Evolutionary conservation across 2,329 filamentous ascomycete genomes (phyloP).

Genomic region (Lachnellula hyalina): DNA sequence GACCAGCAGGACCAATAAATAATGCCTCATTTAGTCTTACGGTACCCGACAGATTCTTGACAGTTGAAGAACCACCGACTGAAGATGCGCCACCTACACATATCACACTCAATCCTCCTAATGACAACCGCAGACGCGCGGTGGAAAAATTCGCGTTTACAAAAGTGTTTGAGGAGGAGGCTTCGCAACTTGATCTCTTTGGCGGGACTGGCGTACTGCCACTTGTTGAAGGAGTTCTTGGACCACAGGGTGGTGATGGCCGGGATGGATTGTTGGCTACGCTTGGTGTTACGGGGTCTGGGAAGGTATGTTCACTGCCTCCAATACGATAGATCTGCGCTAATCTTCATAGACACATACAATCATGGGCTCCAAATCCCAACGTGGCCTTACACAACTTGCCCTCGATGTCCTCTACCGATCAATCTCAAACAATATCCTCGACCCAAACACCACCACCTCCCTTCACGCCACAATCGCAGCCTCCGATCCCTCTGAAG

Average conservation of each 20-base stretch:
- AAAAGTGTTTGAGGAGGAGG: constrained; percentile 81
- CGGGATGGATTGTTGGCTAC: constrained; percentile 89
- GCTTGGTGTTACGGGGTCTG: constrained; percentile 88
- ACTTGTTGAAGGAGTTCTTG: constrained; percentile 76
- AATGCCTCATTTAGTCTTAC: constrained; percentile 34
- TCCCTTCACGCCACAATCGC: constrained; percentile 68
- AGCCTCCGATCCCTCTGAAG: constrained; percentile 75
- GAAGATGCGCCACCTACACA: constrained; percentile 53
- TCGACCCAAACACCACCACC: constrained; percentile 53
- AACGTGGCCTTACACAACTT: constrained; percentile 88
- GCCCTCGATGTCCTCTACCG: constrained; percentile 85
- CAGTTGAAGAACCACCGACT: constrained; percentile 58
- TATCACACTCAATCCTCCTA: constrained; percentile 74
- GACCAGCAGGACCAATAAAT: constrained; percentile 51
- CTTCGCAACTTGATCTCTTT: constrained; percentile 82
- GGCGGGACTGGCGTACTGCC: constrained; percentile 68
- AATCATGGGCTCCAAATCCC: constrained; percentile 79
- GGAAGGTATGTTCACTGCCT: constrained; percentile 62
- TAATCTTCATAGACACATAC: constrained; percentile 70
- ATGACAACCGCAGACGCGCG: constrained; percentile 75
- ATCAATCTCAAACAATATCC: constrained; percentile 68
- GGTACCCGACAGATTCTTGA: constrained; percentile 64
- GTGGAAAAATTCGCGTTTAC: constrained; percentile 95
- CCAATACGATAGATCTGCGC: background rate
- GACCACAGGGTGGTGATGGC: constrained; percentile 65